Evolutionary conservation across 164 flowering plant genomes (phyloP).

Genomic region (Sedum album): DNA sequence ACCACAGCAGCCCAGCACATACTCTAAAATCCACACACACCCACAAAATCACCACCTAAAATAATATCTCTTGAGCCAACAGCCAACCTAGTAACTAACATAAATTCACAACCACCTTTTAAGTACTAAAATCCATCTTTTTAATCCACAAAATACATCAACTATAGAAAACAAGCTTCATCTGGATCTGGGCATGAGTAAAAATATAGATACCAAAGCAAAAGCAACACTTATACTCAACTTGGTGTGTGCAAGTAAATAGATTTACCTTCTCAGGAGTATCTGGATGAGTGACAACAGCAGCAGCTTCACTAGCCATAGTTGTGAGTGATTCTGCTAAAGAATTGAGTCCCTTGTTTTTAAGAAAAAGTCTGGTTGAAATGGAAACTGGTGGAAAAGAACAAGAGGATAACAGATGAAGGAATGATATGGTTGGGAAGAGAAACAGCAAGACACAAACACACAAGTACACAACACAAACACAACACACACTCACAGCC

Average conservation of each 20-base stretch:
- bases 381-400: neutral
- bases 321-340: neutral
- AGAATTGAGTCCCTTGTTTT: neutral
- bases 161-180: neutral
- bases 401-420: neutral
- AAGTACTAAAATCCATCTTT: neutral
- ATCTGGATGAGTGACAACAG: neutral
- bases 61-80: too few relatives aligned
- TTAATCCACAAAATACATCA: neutral
- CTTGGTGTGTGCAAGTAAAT: neutral
- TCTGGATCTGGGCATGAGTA: neutral
- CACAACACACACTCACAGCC: conserved; percentile 1
- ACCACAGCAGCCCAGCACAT: too few relatives aligned
- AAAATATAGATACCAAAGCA: neutral
- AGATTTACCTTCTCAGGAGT: conserved; percentile 7
- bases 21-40: neutral
- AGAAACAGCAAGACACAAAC: neutral
- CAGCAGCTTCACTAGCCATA: neutral
- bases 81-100: neutral
- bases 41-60: neutral
- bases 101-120: neutral
- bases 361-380: neutral
- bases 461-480: too few relatives aligned
- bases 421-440: neutral
- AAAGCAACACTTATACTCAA: neutral